Base-by-base conservation (phyloP, 2,329 filamentous ascomycete species). In the Triangularia verruculosa region DNA sequence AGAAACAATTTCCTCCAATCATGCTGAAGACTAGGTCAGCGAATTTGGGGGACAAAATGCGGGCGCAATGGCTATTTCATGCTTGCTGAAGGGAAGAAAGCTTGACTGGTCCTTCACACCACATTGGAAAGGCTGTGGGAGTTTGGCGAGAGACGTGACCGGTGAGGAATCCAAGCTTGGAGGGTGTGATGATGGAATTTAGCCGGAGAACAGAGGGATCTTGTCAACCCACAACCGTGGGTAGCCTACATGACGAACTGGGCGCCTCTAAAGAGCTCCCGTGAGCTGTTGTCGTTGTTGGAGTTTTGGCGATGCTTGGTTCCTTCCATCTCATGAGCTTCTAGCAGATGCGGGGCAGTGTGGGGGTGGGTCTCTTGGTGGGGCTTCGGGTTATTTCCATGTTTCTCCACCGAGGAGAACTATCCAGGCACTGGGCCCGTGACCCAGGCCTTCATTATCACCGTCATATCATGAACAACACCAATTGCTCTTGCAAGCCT, bases 1-100 rank as follows among this genome's bases (percentile, higher is more conserved):
- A 67, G 61, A 66, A 69, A 65, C 32, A 61, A 59, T 55, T 71
- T 68, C 70, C 70, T 66, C 70, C 70, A 72, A 72, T 72, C 59
- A 61, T 5, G 22, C n/a, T 52, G 17, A 12, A 51, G 59, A n/a
- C 34, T 43, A 43, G 13, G 39, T 47, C 39, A 47, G 39, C 39
- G 39, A 17, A 6, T 47, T 47, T 47, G n/a, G n/a, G 39, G 39
- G 39, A 47, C 4, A 11, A 20, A 47, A 47, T 9, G 6, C 3
- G 20, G n/a, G 9, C n/a, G n/a, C 7, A 47, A 47, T 47, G 39
- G 39, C 39, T 20, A 17, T 20, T 47, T 47, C 34, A 39, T 20
- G 39, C 39, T 47, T 8, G 39, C 7, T 20, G n/a, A 47, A 47
- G n/a, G n/a, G 39, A 47, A 20, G 39, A 47, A 47, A 20, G 39